Conservation (phyloP, 441 rosid genomes). For the Biscutella laevigata region DNA sequence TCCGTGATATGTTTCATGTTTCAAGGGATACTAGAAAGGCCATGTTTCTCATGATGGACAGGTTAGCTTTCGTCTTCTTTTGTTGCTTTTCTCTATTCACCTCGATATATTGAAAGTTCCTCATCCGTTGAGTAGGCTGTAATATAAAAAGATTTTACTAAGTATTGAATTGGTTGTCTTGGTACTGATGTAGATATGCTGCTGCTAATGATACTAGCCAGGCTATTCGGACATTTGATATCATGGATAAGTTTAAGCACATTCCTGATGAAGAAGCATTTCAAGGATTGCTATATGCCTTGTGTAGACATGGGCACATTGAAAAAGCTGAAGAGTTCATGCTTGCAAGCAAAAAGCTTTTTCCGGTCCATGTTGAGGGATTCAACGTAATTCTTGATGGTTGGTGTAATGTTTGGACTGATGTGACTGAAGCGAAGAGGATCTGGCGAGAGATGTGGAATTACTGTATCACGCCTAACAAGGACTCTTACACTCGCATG, state of each 20-base stretch:
- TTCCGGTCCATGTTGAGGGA: slow-evolving; percentile 48
- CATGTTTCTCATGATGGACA: slow-evolving; percentile 74
- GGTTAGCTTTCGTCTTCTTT: slow-evolving; percentile 32
- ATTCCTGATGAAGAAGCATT: slow-evolving; percentile 72
- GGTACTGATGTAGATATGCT: slow-evolving; percentile 46
- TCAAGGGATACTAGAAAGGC: slow-evolving; percentile 42
- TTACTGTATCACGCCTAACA: slow-evolving; percentile 54
- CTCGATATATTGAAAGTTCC: not conserved
- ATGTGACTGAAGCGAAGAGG: slow-evolving; percentile 73
- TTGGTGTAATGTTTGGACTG: slow-evolving; percentile 61
- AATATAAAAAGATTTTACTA: not conserved
- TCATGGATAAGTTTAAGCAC: slow-evolving; percentile 70
- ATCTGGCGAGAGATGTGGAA: slow-evolving; percentile 76
- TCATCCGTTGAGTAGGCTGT: not conserved
- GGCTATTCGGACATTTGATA: slow-evolving; percentile 55
- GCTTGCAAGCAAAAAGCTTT: slow-evolving; percentile 66
- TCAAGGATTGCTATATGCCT: slow-evolving; percentile 35
- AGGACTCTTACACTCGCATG: slow-evolving; percentile 53
- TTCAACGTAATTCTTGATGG: slow-evolving; percentile 72
- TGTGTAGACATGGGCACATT: slow-evolving; percentile 66
- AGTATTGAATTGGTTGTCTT: slow-evolving; percentile 11
- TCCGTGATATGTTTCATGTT: slow-evolving; percentile 50
- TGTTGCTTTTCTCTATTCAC: too few relatives aligned
- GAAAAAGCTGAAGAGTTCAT: slow-evolving; percentile 89
- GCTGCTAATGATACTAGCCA: slow-evolving; percentile 63